Conservation (phyloP, 345 rosid genomes). For the Leavenworthia alabamica region DNA sequence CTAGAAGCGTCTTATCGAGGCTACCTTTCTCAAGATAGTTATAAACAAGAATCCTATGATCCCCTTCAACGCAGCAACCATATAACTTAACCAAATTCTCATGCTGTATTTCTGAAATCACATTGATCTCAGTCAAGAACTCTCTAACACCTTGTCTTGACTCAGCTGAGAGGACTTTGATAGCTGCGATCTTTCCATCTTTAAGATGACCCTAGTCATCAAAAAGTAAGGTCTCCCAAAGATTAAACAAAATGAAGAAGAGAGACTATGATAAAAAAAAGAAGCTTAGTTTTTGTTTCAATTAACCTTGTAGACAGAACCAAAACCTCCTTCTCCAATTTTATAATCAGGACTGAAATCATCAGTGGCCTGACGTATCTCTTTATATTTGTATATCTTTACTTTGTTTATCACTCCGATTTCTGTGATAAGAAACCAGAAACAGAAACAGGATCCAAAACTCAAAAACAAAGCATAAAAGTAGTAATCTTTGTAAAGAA, state of each 20-base stretch:
- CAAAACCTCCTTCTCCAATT: conserved; percentile 98
- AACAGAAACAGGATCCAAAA: background rate
- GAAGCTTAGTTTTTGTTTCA: conserved; percentile 1
- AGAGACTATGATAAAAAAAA: background rate
- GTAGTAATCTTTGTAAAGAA: background rate
- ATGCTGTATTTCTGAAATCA: conserved; percentile 69
- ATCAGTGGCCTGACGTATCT: conserved; percentile 59
- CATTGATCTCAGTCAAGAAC: conserved; percentile 80
- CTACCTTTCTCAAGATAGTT: conserved; percentile 84
- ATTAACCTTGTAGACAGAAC: conserved; percentile 85
- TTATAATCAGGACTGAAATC: conserved; percentile 57
- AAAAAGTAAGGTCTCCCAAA: background rate
- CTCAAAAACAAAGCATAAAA: background rate
- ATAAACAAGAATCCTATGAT: conserved; percentile 83
- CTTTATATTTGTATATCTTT: conserved; percentile 55
- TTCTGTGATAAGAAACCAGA: conserved; percentile 36
- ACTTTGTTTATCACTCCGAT: conserved; percentile 43
- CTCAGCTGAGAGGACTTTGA: conserved; percentile 86
- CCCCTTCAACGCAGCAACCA: conserved; percentile 84
- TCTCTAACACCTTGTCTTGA: conserved; percentile 85
- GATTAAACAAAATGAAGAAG: conserved; percentile 3
- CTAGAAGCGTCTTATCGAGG: conserved; percentile 78
- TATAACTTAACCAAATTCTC: conserved; percentile 79
- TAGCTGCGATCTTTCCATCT: conserved; percentile 73
- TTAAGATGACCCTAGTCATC: conserved; percentile 70